These are phyloP conservation scores for Gleditsia sinensis DNA, from an alignment of 306 rosid genomes.

Conservation along the genomic window DNA sequence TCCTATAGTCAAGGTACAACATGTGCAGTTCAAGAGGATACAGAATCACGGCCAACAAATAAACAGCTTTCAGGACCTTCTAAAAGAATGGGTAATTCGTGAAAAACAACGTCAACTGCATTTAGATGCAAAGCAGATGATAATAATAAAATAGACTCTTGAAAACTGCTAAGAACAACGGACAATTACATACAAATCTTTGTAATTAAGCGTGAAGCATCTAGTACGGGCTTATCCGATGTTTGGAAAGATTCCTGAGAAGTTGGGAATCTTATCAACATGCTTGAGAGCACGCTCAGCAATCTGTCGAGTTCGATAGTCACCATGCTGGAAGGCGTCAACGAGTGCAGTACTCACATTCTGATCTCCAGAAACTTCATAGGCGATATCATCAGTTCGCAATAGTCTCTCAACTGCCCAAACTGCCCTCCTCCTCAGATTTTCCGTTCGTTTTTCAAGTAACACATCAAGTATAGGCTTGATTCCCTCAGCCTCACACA, in stretches of 20 bases:
- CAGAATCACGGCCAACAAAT: constrained; percentile 42
- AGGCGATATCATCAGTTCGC: constrained; percentile 81
- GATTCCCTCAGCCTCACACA: constrained; percentile 75
- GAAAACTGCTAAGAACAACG: constrained; percentile 37
- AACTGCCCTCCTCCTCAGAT: constrained; percentile 83
- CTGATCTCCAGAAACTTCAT: constrained; percentile 80
- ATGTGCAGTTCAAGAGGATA: constrained; percentile 22
- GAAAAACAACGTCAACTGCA: constrained; percentile 50
- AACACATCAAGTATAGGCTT: constrained; percentile 78
- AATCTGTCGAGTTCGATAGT: constrained; percentile 84
- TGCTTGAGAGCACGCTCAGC: constrained; percentile 97
- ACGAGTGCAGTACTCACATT: constrained; percentile 93
- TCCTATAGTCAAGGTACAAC: background rate
- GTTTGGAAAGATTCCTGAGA: constrained; percentile 90
- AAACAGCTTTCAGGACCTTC: constrained; percentile 32
- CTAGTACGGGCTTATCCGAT: constrained; percentile 40
- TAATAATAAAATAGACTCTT: constrained; percentile 45
- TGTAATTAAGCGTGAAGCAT: constrained; percentile 24
- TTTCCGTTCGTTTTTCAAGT: constrained; percentile 83
- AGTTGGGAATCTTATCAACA: constrained; percentile 94
- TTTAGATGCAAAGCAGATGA: constrained; percentile 51
- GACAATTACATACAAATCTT: constrained; percentile 45
- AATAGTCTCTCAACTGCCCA: constrained; percentile 91
- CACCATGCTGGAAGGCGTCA: constrained; percentile 97
- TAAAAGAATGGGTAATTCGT: constrained; percentile 50